Evolutionary conservation across 179 eudicot genomes (phyloP), one percentile per base, ranked within the genome.

Genomic region (Patellifolia procumbens): DNA sequence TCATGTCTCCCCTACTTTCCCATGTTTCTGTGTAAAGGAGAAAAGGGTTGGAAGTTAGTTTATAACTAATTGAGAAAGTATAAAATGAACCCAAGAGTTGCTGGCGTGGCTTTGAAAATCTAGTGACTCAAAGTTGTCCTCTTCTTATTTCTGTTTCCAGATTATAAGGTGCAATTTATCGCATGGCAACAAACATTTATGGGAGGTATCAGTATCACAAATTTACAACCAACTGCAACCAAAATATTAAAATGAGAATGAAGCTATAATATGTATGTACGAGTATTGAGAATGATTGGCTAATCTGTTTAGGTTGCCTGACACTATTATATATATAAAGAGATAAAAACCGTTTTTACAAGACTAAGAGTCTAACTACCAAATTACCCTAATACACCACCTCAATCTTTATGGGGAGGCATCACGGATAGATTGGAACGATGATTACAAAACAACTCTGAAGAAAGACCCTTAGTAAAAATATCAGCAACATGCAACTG

Each of bases 61-160:
- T 73, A 80, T 60, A 64, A 63, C 64, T 45, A 53, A 43, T 65
- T 62, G 62, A 28, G 52, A 74, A 11, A 31, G 48, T 59, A 48
- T 82, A 82, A 86, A 70, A 79, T 58, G 74, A 43, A 74, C 83
- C 88, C 85, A 83, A 67, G 74, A 62, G 78, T 65, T 74, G 82
- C 74, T 73, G 72, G 64, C 51, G 74, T 83, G 87, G 84, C 82
- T 74, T 75, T 80, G 76, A 15, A 29, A 24, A 12, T 3, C 7
- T n/a, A 46, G 43, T 73, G 35, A 58, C n/a, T 71, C 45, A 60
- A 49, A 61, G 49, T 60, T 79, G 82, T 74, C 74, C 60, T 34
- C 74, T 68, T 59, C 69, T 67, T n/a, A 9, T 39, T 72, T 28
- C 39, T 70, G 49, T 73, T 62, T 78, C 81, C 81, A 62, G 70